Evolutionary conservation across 257 asterid genomes (phyloP).

Genomic region (Solanum sitiens): DNA sequence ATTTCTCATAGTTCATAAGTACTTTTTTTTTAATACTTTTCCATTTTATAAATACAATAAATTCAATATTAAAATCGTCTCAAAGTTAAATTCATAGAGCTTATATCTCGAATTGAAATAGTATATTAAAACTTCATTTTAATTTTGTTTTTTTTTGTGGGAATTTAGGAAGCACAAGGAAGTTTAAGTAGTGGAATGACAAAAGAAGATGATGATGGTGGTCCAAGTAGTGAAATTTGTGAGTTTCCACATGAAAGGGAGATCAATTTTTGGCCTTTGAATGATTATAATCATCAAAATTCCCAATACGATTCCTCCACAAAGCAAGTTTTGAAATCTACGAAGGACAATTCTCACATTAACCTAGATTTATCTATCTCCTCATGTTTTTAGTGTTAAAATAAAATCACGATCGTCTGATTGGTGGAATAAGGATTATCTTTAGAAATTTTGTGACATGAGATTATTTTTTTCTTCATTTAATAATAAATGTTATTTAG

Average conservation of each 20-base stretch:
- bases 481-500: too few species aligned
- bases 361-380: neutral
- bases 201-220: neutral
- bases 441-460: neutral
- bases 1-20: too few species aligned
- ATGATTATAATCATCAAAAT: neutral
- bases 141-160: neutral
- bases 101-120: neutral
- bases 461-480: neutral
- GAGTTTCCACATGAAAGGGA: neutral
- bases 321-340: neutral
- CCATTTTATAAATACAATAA: neutral
- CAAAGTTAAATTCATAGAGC: neutral
- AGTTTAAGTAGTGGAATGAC: constrained; percentile 2
- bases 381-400: neutral
- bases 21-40: too few species aligned
- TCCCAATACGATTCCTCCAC: neutral
- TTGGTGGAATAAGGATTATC: neutral
- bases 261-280: neutral
- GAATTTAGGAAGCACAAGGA: neutral
- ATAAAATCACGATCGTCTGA: neutral
- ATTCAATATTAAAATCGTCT: neutral
- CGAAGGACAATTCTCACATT: neutral
- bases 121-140: neutral
- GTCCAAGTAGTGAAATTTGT: neutral